phyloP scores from a whole-genome alignment of 768 basidiomycete genomes.

The Rossbeevera mucosa region DNA sequence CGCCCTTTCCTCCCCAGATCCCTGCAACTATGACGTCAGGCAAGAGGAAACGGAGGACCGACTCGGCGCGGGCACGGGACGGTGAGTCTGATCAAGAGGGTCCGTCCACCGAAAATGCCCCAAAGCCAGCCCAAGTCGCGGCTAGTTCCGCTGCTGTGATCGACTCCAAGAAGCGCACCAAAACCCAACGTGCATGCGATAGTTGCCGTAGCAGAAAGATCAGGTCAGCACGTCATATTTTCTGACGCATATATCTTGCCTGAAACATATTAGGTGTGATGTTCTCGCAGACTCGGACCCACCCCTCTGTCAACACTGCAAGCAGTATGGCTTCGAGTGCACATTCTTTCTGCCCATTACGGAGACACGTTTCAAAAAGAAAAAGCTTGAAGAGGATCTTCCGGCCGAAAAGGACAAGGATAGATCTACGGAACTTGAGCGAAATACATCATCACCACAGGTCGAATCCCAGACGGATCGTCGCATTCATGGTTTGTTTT shows the following conservation, averaged over 20 bases:
- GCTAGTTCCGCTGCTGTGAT: slow-evolving; percentile 30
- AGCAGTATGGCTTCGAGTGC: slow-evolving; percentile 89
- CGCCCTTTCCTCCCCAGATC: slow-evolving; percentile 31
- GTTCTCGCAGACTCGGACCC: slow-evolving; percentile 75
- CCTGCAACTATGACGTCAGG: slow-evolving; percentile 31
- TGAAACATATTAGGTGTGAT: slow-evolving; percentile 56
- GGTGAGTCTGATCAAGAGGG: slow-evolving; percentile 61
- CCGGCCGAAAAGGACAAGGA: slow-evolving; percentile 37
- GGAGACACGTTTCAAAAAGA: slow-evolving; percentile 98
- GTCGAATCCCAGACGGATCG: slow-evolving; percentile 51
- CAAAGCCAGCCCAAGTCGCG: slow-evolving; percentile 31
- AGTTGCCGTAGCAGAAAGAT: slow-evolving; percentile 90
- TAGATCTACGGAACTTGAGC: slow-evolving; percentile 25
- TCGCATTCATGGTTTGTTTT: slow-evolving; percentile 55
- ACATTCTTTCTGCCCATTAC: slow-evolving; percentile 98
- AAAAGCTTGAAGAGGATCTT: slow-evolving; percentile 72
- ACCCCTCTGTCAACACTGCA: slow-evolving; percentile 89
- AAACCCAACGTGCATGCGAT: slow-evolving; percentile 90
- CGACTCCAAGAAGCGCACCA: slow-evolving; percentile 83
- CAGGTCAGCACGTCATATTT: slow-evolving; percentile 39
- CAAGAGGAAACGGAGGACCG: slow-evolving; percentile 64
- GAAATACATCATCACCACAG: slow-evolving; percentile 41
- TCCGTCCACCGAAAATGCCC: slow-evolving; percentile 43
- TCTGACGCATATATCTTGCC: slow-evolving; percentile 7
- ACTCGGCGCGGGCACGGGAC: slow-evolving; percentile 37